Evolutionary conservation across 1,284 basidiomycete species (phyloP).

Genomic region (Wolfiporia cocos): DNA sequence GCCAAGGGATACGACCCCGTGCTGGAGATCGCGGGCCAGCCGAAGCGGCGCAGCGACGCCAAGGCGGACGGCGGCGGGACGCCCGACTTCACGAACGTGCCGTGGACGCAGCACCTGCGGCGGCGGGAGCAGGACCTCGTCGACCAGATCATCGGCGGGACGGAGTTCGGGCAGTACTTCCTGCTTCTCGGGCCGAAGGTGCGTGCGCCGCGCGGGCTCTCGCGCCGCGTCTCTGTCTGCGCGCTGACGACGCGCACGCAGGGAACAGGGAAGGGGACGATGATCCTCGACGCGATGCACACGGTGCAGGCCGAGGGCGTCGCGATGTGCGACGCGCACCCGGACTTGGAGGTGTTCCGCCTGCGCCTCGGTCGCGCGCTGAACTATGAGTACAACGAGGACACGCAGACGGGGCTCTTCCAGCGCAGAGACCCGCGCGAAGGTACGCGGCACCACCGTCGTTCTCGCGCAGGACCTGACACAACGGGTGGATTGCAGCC

Average conservation of each 20-base stretch:
- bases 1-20: slow-evolving; percentile 70
- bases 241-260: slow-evolving; percentile 15
- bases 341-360: slow-evolving; percentile 71
- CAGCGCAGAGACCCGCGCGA: slow-evolving; percentile 80
- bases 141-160: slow-evolving; percentile 72
- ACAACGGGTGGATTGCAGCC: slow-evolving; percentile 31
- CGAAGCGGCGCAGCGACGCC: slow-evolving; percentile 23
- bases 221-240: too few species aligned
- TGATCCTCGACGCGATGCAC: slow-evolving; percentile 79
- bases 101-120: slow-evolving; percentile 56
- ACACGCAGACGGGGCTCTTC: slow-evolving; percentile 73
- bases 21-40: slow-evolving; percentile 58
- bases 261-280: slow-evolving; percentile 69
- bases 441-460: slow-evolving; percentile 33
- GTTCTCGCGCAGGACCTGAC: neutral
- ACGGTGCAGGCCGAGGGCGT: slow-evolving; percentile 67
- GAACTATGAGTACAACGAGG: slow-evolving; percentile 78
- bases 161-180: slow-evolving; percentile 69
- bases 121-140: slow-evolving; percentile 72
- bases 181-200: slow-evolving; percentile 76
- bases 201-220: too few species aligned
- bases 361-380: slow-evolving; percentile 76
- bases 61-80: too few species aligned
- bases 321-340: slow-evolving; percentile 50
- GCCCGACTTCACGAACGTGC: slow-evolving; percentile 29